Base-by-base conservation (phyloP, 1,284 basidiomycete genomes). In the Pyrrhoderma lamaoense region DNA sequence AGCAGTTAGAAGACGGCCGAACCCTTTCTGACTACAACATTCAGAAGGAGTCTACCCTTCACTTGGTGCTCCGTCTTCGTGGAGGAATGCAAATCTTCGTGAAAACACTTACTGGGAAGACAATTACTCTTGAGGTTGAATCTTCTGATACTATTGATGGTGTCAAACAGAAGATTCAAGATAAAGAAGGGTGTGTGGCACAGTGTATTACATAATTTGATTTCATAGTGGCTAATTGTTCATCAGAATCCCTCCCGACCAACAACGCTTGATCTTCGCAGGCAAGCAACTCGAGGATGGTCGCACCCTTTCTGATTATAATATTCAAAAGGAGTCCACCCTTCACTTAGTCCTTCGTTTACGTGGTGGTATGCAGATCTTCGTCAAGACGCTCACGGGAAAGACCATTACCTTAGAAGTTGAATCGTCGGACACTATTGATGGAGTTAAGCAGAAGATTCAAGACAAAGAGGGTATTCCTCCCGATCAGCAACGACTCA, bases 401-500 rank as follows among this genome's bases (percentile, higher is more conserved):
- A 78, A 77, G 69, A 77, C 75, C 47, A 77, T 79, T 65, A 78
- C 40, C 70, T 71, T 78, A 56, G 76, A 77, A 65, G 75, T 79
- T 39, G 75, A 77, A 64, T 75, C 74, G 18, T 72, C 69, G 34
- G 75, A 77, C 67, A 76, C 76, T 38, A 76, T 77, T 60, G 75
- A 77, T 69, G 76, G 75, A 59, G 72, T 74, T 62, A 71, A 73
- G 66, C 63, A 67, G 60, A 71, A 71, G 65, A 71, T 73, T 59
- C 69, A 71, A 65, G 69, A 71, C 64, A 70, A 70, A 64, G 69
- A 72, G 59, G 69, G 55, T 39, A 56, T 56, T 35, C 54, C 54
- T 13, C 54, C 54, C n/a, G 54, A 56, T 18, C 54, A 56, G 37
- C 54, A 56, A 31, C 67, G 72, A 42, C 62, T 74, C 45, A 75